Conservation (phyloP, 2,329 filamentous ascomycete species). For the Pseudogymnoascus pannorum region DNA sequence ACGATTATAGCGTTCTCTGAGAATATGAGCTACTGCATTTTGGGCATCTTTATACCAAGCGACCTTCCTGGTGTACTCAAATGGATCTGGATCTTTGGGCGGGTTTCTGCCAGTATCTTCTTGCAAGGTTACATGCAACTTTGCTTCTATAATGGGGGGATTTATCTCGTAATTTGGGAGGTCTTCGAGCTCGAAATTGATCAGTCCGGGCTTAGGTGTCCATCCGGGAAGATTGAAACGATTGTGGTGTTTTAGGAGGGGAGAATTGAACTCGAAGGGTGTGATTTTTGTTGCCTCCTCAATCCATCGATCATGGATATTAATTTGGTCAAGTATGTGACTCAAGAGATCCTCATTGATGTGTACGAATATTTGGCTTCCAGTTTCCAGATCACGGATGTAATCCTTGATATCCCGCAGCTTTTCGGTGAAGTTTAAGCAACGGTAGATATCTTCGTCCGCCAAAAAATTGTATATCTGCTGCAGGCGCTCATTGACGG, state of each 20-base stretch:
- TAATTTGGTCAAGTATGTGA: not conserved
- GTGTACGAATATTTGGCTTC: conserved; percentile 2
- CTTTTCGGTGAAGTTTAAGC: conserved; percentile 34
- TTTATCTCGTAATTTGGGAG: not conserved
- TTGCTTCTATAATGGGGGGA: not conserved
- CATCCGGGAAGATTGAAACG: not conserved
- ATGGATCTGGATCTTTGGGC: not conserved
- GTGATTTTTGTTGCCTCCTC: not conserved
- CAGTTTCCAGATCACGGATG: conserved; percentile 16
- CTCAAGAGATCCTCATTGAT: not conserved
- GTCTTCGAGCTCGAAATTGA: not conserved
- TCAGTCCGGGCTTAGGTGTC: not conserved
- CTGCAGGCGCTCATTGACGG: conserved; percentile 27
- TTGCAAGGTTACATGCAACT: not conserved
- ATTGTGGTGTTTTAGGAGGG: not conserved
- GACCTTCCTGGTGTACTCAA: conserved; percentile 1
- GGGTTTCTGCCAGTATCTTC: not conserved
- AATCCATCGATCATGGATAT: not conserved
- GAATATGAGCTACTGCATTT: not conserved
- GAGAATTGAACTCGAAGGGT: not conserved
- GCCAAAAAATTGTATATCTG: conserved; percentile 39
- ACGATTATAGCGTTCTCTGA: not conserved
- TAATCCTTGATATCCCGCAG: conserved; percentile 26
- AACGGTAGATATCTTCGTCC: conserved; percentile 40
- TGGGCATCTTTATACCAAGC: not conserved